Percentiles rank a stretch among this genome's conserved stretches.
Conservation (phyloP, 495 filamentous ascomycete species). For the Tetracladium marchalianum region DNA sequence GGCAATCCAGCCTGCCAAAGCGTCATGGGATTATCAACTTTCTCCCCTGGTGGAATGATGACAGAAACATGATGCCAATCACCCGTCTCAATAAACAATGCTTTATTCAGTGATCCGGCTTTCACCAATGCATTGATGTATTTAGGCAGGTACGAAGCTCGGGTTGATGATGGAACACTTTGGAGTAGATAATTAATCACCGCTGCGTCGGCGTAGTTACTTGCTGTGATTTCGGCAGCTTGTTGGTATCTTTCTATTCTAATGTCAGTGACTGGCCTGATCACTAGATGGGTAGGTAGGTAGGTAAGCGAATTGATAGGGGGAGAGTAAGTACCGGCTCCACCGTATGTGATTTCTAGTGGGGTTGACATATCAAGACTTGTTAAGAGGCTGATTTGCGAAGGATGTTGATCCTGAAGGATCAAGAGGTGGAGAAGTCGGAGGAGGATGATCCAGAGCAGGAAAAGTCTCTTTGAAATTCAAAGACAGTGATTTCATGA, state of each 20-base stretch:
- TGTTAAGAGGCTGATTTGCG: too few relatives aligned
- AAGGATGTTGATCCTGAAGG: too few relatives aligned
- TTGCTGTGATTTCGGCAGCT: constrained; percentile 3
- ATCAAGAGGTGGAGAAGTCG: too few relatives aligned
- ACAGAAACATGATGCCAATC: constrained; percentile 4
- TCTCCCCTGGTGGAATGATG: constrained; percentile 2
- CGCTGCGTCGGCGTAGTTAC: constrained; percentile 1
- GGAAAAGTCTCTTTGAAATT: too few relatives aligned
- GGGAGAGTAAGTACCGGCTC: too few relatives aligned
- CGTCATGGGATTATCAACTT: background rate
- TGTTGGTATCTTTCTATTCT: background rate
- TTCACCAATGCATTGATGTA: constrained; percentile 1
- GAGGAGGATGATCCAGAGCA: too few relatives aligned
- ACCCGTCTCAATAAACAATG: background rate
- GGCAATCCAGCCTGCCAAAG: background rate
- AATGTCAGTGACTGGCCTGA: too few relatives aligned
- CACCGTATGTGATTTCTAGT: too few relatives aligned
- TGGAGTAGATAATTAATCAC: constrained; percentile 4
- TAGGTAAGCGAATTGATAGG: too few relatives aligned
- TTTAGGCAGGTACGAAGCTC: constrained; percentile 4
- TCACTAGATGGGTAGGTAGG: too few relatives aligned
- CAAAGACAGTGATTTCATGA: too few relatives aligned
- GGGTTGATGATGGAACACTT: background rate
- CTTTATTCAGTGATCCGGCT: background rate
- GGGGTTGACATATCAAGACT: too few relatives aligned